Evolutionary conservation across 208 protist genomes (phyloP), one percentile per base, ranked within the genome.

Genomic region (Leishmania turanica): DNA sequence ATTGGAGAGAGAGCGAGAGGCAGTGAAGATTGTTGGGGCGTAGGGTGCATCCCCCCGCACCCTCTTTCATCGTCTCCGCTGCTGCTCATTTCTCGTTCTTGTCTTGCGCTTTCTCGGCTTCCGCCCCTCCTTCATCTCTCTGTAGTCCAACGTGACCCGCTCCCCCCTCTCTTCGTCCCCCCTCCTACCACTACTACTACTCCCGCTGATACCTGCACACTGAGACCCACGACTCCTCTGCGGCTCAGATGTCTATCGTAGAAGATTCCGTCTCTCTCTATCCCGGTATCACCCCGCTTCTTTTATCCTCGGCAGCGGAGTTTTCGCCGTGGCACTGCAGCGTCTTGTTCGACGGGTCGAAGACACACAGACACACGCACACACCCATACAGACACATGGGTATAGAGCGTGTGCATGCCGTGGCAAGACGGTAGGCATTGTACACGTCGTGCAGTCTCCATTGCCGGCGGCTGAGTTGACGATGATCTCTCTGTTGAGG

Each of bases 51-150:
- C n/a, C 27, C 65, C 65, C 1, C 19, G 21, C 65, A 2, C 65
- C 37, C 37, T 27, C 40, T 42, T 42, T 15, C 24, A 1, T 24
- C 64, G 21, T 71, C 34, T 42, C 60, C 34, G 71, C 72, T 49
- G 7, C 9, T 72, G 17, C 34, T 49, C 65, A 34, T 56, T 73
- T 60, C 65, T 54, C 49, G 8, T 60, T 62, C 47, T 49, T 49
- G 45, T 49, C 45, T 49, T 49, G 45, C 71, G 45, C 66, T 68
- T 64, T 73, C 40, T 27, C 77, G 42, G n/a, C 58, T 77, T 58
- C 19, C 42, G n/a, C 72, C 15, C 58, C 78, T 54, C 78, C 27
- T 60, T 80, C 40, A 27, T 72, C 54, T 68, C 81, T 31, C n/a
- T 45, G 42, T 60, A 77, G 72, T 56, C 27, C 17, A 66, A 31